Evolutionary conservation across 75 land plant species (phyloP), one percentile per base, ranked within the genome.

Genomic region (Azolla pinnata): DNA sequence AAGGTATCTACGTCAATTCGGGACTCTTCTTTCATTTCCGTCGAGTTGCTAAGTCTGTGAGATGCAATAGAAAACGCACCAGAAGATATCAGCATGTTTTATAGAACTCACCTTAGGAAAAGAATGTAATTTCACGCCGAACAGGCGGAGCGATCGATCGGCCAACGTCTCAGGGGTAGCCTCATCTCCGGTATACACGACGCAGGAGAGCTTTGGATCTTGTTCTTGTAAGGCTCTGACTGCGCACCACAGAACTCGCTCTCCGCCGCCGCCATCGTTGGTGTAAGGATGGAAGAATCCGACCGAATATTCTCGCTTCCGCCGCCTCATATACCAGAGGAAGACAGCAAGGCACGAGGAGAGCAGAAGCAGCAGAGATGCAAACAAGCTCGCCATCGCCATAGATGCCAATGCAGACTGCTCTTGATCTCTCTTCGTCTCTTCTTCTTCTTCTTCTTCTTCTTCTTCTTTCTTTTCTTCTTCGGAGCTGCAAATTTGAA

Each of bases 241-340:
- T 35, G 90, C 87, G 68, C 98, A 93, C 98, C 98, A 93, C 19
- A 93, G 68, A 5, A 93, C 98, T 49, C 87, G 67, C 76, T 93
- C 98, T 1, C 98, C 98, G 2, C 98, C 98, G 9, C 98, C 98
- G 46, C 98, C 98, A 64, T 93, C 98, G 65, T 93, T 86, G 23
- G 98, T 93, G 81, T 79, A 93, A 5, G 98, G 98, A 57, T 93
- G 98, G 62, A 93, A 93, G 77, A 93, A 89, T 14, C 65, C 98
- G 9, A 83, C 85, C 0, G 81, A 81, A 8, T 23, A 44, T 35
- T 64, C 60, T 35, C 60, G 60, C 53, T 62, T 57, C 54, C 44
- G 62, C 42, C 70, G 47, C 63, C 91, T 52, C 29, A 46, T 4
- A 17, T 4, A 46, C n/a, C n/a, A n/a, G n/a, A n/a, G n/a, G n/a